Percentiles rank a stretch among this genome's conserved stretches.
Conservation (phyloP, 495 filamentous ascomycete genomes). For the Aspergillus homomorphus region DNA sequence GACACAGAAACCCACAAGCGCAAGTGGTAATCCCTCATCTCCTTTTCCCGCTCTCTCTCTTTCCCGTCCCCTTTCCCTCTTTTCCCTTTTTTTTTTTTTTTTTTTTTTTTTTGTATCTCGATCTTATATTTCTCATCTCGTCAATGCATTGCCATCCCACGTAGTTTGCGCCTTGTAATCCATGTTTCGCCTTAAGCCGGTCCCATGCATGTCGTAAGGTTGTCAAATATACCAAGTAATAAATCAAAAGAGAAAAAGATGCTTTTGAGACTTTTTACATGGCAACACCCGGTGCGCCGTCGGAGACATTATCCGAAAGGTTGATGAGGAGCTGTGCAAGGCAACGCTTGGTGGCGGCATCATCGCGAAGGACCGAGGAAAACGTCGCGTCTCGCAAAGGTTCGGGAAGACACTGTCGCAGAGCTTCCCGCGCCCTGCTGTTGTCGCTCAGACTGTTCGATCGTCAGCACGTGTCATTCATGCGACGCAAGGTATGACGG, state of each 20-base stretch:
- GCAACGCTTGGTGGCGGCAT: conserved; percentile 97
- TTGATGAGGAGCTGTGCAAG: conserved; percentile 96
- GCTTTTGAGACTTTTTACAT: conserved; percentile 45
- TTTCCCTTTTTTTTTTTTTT: conserved; percentile 9
- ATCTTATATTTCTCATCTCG: conserved; percentile 10
- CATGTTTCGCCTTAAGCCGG: conserved; percentile 46
- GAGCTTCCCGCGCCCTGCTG: conserved; percentile 88
- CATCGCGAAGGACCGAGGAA: conserved; percentile 91
- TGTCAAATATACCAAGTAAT: conserved; percentile 35
- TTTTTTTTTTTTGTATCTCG: conserved; percentile 13
- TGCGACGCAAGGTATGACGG: background rate
- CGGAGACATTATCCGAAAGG: conserved; percentile 87
- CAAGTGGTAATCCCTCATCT: conserved; percentile 8
- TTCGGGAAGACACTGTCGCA: conserved; percentile 94
- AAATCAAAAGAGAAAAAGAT: conserved; percentile 37
- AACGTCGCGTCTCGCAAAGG: conserved; percentile 96
- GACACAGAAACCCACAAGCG: conserved; percentile 28
- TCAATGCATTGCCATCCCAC: conserved; percentile 24
- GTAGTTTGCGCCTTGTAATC: conserved; percentile 45
- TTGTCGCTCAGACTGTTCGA: conserved; percentile 82
- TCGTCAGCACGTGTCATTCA: conserved; percentile 16
- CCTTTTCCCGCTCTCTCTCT: background rate
- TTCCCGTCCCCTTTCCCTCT: conserved; percentile 6
- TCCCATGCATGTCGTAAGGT: conserved; percentile 51
- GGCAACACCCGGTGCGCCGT: conserved; percentile 47